A percentile compares a stretch with the other conserved stretches of the same genome.
Conservation (phyloP, 1,284 basidiomycete genomes). For the Coniferiporia weirii region DNA sequence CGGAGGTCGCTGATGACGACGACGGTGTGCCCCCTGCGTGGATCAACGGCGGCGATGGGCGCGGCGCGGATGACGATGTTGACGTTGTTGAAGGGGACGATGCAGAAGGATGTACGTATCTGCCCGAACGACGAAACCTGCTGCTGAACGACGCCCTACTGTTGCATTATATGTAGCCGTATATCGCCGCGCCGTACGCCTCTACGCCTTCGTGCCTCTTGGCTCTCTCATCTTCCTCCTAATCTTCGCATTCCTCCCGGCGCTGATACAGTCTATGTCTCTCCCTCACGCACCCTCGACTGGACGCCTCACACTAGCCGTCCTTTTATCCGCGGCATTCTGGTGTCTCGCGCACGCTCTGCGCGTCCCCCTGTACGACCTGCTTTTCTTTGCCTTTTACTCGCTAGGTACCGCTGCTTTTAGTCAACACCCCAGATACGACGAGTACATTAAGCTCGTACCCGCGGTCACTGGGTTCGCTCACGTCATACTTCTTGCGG, state of each 20-base stretch:
- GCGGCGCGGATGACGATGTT: background rate
- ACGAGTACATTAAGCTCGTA: slow-evolving; percentile 9
- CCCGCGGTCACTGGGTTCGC: slow-evolving; percentile 38
- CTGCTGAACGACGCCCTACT: background rate
- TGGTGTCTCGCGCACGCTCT: slow-evolving; percentile 58
- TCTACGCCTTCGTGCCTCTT: slow-evolving; percentile 19
- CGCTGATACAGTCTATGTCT: slow-evolving; percentile 8
- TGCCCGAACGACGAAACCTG: background rate
- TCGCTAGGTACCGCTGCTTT: background rate
- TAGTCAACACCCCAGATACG: slow-evolving; percentile 17
- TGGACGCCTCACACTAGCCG: slow-evolving; percentile 50
- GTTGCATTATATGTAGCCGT: slow-evolving; percentile 2
- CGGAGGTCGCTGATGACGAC: background rate
- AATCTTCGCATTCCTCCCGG: slow-evolving; percentile 10
- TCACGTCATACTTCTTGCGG: slow-evolving; percentile 44
- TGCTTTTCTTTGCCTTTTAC: slow-evolving; percentile 24
- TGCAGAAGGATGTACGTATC: background rate
- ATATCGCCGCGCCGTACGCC: slow-evolving; percentile 9
- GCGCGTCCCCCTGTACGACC: slow-evolving; percentile 42
- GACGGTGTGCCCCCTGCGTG: slow-evolving; percentile 5
- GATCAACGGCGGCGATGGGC: background rate
- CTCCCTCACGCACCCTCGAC: slow-evolving; percentile 38
- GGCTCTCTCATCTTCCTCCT: slow-evolving; percentile 14
- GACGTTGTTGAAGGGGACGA: background rate
- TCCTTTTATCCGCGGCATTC: slow-evolving; percentile 51